Base-by-base conservation (phyloP, 306 rosid genomes). In the Lablab purpureus region DNA sequence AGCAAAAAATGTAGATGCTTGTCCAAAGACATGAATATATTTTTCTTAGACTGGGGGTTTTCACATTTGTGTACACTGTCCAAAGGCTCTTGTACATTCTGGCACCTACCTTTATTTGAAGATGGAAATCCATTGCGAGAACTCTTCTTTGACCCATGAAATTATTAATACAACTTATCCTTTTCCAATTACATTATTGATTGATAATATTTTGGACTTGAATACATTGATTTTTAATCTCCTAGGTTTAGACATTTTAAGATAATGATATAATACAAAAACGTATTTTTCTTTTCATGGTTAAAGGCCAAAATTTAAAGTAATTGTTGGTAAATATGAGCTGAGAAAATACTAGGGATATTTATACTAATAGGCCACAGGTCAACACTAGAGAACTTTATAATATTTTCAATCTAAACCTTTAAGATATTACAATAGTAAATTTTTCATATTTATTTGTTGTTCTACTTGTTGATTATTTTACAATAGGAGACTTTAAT, bases 11-110 rank as follows among this genome's bases (percentile, higher is more conserved):
- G 59, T 10, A 45, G 76, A 82, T 52, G 68, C 79, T 23, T 92
- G 98, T 80, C 98, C 96, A 2, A 91, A 90, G 80, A 86, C 92
- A 68, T 92, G 80, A 91, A 47, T 50, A 28, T 49, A 69, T 50
- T 50, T 78, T 51, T 49, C 59, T 55, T 55, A 43, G 49, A 18
- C 23, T 30, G 22, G 22, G 9, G 25, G 21, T 45, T 73, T 34
- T 28, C 51, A 46, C 49, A 27, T 68, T 82, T 51, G 11, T 67
- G 77, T 23, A 25, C 23, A 45, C 78, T 25, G 25, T 73, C 74
- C 21, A 27, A 37, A 28, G 47, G 15, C 70, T 12, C 63, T 27
- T 21, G 2, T 46, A 32, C 49, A 19, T 67, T 51, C 45, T 27
- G 18, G 60, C 51, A 23, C 52, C 60, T 5, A 19, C 55, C 15